Percentiles rank a stretch among this genome's conserved stretches.
Conservation (phyloP, 139 green algal genomes). For the Micromonas pusilla region DNA sequence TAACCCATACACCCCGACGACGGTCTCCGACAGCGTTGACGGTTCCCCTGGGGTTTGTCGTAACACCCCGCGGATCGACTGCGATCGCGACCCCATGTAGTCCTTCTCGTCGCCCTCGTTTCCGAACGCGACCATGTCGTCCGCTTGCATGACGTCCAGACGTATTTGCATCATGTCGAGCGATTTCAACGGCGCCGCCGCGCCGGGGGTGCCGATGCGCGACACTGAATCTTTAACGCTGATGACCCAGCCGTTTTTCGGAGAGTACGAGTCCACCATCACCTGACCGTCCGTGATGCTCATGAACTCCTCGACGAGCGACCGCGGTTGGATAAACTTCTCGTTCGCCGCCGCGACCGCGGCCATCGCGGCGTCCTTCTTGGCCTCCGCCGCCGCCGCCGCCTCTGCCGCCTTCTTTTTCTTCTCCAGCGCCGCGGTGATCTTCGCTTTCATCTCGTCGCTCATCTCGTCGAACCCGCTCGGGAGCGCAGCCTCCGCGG, state of each 20-base stretch:
- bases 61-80: neutral
- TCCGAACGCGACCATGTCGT: constrained; percentile 14
- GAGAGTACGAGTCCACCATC: neutral
- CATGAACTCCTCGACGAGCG: constrained; percentile 26
- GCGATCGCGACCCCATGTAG: neutral
- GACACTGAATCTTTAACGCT: neutral
- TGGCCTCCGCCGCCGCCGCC: neutral
- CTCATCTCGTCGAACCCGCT: constrained; percentile 1
- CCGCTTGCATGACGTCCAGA: constrained; percentile 18
- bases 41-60: constrained; percentile 7
- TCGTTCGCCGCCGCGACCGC: neutral
- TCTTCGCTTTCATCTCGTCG: constrained; percentile 4
- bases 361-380: too few species aligned
- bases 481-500: neutral
- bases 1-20: neutral
- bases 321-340: neutral
- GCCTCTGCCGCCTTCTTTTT: neutral
- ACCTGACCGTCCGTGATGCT: constrained; percentile 25
- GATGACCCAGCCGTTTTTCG: neutral
- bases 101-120: constrained; percentile 6
- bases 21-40: neutral
- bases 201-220: constrained; percentile 14
- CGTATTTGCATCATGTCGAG: constrained; percentile 14
- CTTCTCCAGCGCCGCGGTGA: neutral
- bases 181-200: neutral